These are phyloP conservation scores for Paraglomus brasilianum DNA, from an alignment of 192 early-diverging fungal species.

Conservation along the genomic window DNA sequence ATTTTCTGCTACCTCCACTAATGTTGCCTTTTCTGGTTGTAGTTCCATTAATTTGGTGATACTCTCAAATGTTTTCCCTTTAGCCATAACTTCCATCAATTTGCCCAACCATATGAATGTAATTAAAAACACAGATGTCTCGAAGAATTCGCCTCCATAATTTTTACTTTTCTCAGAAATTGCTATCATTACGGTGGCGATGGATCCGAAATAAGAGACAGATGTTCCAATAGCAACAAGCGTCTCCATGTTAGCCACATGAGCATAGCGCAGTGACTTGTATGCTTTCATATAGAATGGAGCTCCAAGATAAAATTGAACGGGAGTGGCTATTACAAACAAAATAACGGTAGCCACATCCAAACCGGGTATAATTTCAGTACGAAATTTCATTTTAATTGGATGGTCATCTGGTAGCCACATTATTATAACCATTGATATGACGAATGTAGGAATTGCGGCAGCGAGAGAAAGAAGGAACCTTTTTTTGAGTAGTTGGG, in stretches of 20 bases:
- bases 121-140: constrained; percentile 73
- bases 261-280: constrained; percentile 56
- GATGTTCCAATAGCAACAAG: constrained; percentile 71
- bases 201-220: constrained; percentile 62
- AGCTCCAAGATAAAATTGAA: constrained; percentile 69
- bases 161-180: constrained; percentile 17
- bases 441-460: constrained; percentile 65
- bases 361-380: constrained; percentile 56
- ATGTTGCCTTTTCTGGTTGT: constrained; percentile 66
- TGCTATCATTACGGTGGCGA: constrained; percentile 25
- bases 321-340: constrained; percentile 64
- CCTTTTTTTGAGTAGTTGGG: constrained; percentile 32
- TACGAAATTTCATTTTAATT: constrained; percentile 43
- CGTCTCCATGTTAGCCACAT: constrained; percentile 79
- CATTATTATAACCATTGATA: constrained; percentile 77
- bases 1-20: constrained; percentile 42
- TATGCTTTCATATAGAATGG: constrained; percentile 70
- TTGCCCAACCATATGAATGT: constrained; percentile 82
- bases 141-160: constrained; percentile 62
- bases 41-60: constrained; percentile 75
- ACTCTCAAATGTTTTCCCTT: constrained; percentile 75
- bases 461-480: constrained; percentile 59
- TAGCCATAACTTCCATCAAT: constrained; percentile 76
- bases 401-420: constrained; percentile 50
- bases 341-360: constrained; percentile 51